These are phyloP conservation scores for Tolypocladium tundrense DNA, from an alignment of 2,329 filamentous ascomycete species.

Conservation along the genomic window DNA sequence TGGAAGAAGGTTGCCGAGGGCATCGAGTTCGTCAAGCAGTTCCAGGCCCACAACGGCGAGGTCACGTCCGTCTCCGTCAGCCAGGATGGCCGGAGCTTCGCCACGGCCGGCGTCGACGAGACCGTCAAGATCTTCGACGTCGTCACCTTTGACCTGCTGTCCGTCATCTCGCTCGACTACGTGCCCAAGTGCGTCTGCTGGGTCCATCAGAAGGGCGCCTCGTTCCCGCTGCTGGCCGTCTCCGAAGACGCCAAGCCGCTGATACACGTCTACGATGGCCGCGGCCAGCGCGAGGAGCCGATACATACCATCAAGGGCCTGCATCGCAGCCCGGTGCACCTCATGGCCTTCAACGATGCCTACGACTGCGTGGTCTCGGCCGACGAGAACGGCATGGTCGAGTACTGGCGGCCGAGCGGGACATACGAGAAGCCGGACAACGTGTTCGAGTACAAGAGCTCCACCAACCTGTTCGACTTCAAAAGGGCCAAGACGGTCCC, in stretches of 20 bases:
- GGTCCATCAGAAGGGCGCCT: slow-evolving; percentile 83
- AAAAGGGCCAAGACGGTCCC: slow-evolving; percentile 88
- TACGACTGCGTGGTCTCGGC: slow-evolving; percentile 87
- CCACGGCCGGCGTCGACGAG: slow-evolving; percentile 70
- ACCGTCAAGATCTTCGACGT: slow-evolving; percentile 75
- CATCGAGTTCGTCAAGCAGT: slow-evolving; percentile 98
- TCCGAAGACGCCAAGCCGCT: slow-evolving; percentile 62
- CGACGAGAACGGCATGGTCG: slow-evolving; percentile 85
- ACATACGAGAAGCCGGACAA: slow-evolving; percentile 83
- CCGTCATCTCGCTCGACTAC: slow-evolving; percentile 71
- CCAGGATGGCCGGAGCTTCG: slow-evolving; percentile 85
- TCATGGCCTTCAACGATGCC: slow-evolving; percentile 81
- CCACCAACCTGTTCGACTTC: slow-evolving; percentile 92
- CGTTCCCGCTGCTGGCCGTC: slow-evolving; percentile 74
- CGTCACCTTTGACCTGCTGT: slow-evolving; percentile 77
- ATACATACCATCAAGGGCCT: slow-evolving; percentile 68
- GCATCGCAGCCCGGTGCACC: slow-evolving; percentile 70
- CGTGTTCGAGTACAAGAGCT: slow-evolving; percentile 88
- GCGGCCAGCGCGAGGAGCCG: slow-evolving; percentile 67
- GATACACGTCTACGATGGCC: slow-evolving; percentile 80
- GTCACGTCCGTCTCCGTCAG: slow-evolving; percentile 78
- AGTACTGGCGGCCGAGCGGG: slow-evolving; percentile 82
- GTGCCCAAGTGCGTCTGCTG: slow-evolving; percentile 76
- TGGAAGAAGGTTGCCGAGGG: slow-evolving; percentile 93
- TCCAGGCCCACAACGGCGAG: slow-evolving; percentile 79